Evolutionary conservation across 495 filamentous ascomycete species (phyloP), one percentile per base, ranked within the genome.

Genomic region (Neurospora sp.): DNA sequence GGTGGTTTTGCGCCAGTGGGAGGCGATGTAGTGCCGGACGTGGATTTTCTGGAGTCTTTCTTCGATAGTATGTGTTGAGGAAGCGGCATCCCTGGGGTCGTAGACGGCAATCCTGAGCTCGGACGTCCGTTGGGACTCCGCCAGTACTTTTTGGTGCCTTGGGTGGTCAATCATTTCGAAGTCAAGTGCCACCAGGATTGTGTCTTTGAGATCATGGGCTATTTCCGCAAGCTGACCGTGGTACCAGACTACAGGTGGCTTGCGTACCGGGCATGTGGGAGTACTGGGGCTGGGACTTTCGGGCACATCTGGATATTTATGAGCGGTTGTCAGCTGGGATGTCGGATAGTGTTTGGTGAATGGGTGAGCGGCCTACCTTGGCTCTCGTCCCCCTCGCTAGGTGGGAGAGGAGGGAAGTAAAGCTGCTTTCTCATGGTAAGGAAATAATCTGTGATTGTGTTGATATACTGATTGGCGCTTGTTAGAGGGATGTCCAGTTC

Each of bases 401-500:
- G 45, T 53, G 20, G 20, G 20, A 27, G 20, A 1, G n/a, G 45
- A 31, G 53, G 6, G 12, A 31, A 31, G 53, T 14, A 31, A 61
- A 61, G 53, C 53, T 14, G 53, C 22, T 16, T 16, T 61, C 2
- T 3, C 53, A 31, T 61, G 12, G 2, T 16, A 31, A 31, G 4
- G 16, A 1, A 16, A 31, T 14, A 16, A 16, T 6, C 1, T 22
- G 45, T 5, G 5, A 59, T 7, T 7, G 22, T 31, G 22, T 3
- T 31, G 12, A 61, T 61, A 14, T 61, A 31, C 2, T 31, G 20
- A 16, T 16, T 31, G 22, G 16, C 5, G 20, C 53, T 27, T 8
- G 22, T 1, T 8, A 12, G 6, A 7, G 10, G 2, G 5, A 61
- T 61, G 12, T 1, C 22, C 5, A 0, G 5, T 7, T 31, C 0